Percentiles rank a stretch among this genome's conserved stretches.
Conservation (phyloP, 306 rosid species). For the Vigna reflexopilosa region DNA sequence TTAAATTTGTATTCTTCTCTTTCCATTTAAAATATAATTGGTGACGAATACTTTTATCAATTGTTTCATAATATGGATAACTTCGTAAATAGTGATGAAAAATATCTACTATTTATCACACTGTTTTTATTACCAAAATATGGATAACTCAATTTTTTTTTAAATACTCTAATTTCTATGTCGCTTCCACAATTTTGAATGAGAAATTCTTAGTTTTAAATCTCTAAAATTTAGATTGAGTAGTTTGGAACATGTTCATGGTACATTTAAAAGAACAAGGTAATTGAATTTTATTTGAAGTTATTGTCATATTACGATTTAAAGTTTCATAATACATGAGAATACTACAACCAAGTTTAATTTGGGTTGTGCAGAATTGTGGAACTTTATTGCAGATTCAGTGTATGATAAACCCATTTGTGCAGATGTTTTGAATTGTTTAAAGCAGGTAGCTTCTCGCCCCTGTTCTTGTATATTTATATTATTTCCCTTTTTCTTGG, state of each 20-base stretch:
- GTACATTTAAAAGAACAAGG: too few relatives aligned
- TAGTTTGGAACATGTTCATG: neutral
- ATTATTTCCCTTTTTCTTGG: neutral
- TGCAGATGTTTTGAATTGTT: neutral
- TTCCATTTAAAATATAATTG: too few relatives aligned
- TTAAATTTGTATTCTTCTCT: too few relatives aligned
- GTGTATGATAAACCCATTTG: neutral
- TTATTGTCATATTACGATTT: neutral
- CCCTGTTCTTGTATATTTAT: neutral
- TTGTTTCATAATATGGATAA: too few relatives aligned
- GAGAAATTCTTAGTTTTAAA: neutral
- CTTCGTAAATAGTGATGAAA: too few relatives aligned
- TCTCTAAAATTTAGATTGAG: neutral
- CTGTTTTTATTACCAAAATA: too few relatives aligned
- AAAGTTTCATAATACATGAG: neutral
- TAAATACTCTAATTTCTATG: neutral
- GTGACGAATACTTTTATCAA: too few relatives aligned
- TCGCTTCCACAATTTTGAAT: neutral
- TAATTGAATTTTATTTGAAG: neutral
- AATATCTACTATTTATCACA: too few relatives aligned
- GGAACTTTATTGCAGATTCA: neutral
- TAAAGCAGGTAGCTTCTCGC: constrained; percentile 13
- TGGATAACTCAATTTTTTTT: too few relatives aligned
- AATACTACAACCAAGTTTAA: neutral
- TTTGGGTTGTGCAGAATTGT: neutral